phyloP scores from a whole-genome alignment of 805 yeast genomes.

The Cyberlindnera misumaiensis region DNA sequence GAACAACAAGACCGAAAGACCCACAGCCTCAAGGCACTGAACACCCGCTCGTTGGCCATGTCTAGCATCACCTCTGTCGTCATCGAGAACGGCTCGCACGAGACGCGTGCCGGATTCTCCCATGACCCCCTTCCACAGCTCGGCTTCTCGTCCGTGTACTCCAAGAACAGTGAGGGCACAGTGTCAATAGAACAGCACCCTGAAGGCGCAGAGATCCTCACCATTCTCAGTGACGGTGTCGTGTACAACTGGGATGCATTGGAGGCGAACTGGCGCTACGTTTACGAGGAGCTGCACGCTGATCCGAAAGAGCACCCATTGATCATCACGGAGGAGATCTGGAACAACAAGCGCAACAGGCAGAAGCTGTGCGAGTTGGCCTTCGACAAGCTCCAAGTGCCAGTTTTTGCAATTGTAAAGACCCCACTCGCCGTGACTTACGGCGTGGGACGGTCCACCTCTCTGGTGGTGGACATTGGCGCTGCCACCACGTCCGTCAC shows the following conservation, averaged over 20 bases:
- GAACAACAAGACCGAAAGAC: no score
- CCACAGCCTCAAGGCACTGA: no score
- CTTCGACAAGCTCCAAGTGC: constrained; percentile 68
- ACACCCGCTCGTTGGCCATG: constrained; percentile 1
- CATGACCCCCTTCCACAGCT: constrained; percentile 56
- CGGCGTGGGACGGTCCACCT: constrained; percentile 71
- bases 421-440: constrained; percentile 73
- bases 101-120: constrained; percentile 67
- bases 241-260: constrained; percentile 71
- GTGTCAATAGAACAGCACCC: constrained; percentile 29
- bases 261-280: constrained; percentile 59
- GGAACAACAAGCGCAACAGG: constrained; percentile 60
- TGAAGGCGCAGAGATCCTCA: constrained; percentile 32
- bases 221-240: constrained; percentile 55
- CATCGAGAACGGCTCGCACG: constrained; percentile 59
- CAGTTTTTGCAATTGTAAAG: constrained; percentile 68
- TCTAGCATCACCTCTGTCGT: constrained; percentile 49
- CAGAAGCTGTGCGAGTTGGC: constrained; percentile 60
- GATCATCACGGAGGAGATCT: constrained; percentile 53
- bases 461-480: constrained; percentile 78
- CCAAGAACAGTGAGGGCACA: constrained; percentile 23
- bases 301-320: constrained; percentile 60
- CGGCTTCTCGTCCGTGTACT: constrained; percentile 51
- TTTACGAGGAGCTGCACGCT: constrained; percentile 46
- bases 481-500: constrained; percentile 63